Evolutionary conservation across 495 filamentous ascomycete genomes (phyloP).

Genomic region (Mytilinidion resinicola): DNA sequence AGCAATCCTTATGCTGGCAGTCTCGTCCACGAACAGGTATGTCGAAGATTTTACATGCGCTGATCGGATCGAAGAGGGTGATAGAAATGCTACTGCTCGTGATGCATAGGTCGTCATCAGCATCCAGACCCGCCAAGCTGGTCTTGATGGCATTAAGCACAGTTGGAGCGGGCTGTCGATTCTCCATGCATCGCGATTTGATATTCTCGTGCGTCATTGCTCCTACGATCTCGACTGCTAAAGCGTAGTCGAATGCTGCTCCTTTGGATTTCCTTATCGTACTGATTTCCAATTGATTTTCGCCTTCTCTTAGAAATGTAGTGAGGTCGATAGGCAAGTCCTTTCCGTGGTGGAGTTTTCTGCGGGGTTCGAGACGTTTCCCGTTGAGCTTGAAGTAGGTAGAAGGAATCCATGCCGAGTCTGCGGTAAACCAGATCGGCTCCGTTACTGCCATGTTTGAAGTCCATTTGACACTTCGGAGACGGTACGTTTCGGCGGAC

Average conservation of each 20-base stretch:
- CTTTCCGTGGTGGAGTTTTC: constrained; percentile 25
- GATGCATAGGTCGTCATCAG: constrained; percentile 65
- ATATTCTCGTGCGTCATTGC: constrained; percentile 47
- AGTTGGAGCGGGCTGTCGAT: constrained; percentile 32
- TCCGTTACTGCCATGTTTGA: constrained; percentile 9
- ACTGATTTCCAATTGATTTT: constrained; percentile 20
- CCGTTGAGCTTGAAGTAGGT: constrained; percentile 22
- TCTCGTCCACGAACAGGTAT: constrained; percentile 58
- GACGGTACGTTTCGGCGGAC: constrained; percentile 10
- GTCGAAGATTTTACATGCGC: constrained; percentile 54
- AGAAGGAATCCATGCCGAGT: constrained; percentile 17
- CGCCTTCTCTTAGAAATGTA: constrained; percentile 14
- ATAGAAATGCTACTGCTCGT: constrained; percentile 59
- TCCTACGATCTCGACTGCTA: constrained; percentile 41
- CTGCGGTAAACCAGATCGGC: constrained; percentile 16
- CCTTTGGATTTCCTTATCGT: constrained; percentile 6
- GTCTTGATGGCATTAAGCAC: constrained; percentile 46
- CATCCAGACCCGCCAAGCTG: constrained; percentile 38
- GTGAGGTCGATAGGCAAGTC: constrained; percentile 29
- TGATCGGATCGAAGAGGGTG: constrained; percentile 71
- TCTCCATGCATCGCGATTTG: constrained; percentile 37
- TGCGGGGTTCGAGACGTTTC: constrained; percentile 1
- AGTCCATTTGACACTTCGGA: constrained; percentile 23
- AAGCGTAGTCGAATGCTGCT: constrained; percentile 11
- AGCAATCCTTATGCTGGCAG: constrained; percentile 73